Evolutionary conservation across 225 moss, liverwort and hornwort genomes (phyloP).

Genomic region (Anthoceros angustus): DNA sequence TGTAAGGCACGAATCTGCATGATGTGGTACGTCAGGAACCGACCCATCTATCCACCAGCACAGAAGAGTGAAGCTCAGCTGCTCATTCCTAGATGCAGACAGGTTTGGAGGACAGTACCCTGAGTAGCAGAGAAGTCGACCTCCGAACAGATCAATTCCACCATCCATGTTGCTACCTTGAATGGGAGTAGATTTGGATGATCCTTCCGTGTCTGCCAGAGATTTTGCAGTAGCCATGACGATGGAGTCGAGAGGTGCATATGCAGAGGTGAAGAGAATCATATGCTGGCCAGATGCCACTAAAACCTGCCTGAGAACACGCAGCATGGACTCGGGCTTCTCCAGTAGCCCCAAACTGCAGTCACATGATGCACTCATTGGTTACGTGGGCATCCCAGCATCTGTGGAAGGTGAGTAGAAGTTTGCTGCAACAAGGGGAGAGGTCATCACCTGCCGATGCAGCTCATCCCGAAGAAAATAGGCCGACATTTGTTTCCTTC

Average conservation of each 20-base stretch:
- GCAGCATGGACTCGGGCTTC: slow-evolving; percentile 33
- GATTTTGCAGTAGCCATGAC: slow-evolving; percentile 10
- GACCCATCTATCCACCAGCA: not conserved
- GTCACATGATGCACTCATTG: not conserved
- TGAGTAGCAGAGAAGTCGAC: slow-evolving; percentile 57
- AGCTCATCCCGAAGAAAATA: slow-evolving; percentile 69
- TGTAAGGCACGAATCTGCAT: slow-evolving; percentile 40
- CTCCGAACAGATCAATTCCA: slow-evolving; percentile 34
- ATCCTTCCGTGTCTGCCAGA: not conserved
- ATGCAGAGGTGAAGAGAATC: slow-evolving; percentile 48
- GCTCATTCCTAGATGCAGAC: not conserved
- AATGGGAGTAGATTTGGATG: not conserved
- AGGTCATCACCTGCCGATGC: slow-evolving; percentile 37
- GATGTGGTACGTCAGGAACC: not conserved
- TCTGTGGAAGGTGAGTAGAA: not conserved
- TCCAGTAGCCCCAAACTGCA: slow-evolving; percentile 69
- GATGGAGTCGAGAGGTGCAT: slow-evolving; percentile 44
- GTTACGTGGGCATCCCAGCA: not conserved
- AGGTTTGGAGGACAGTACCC: slow-evolving; percentile 13
- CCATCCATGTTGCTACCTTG: slow-evolving; percentile 10
- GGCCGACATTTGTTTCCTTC: slow-evolving; percentile 10
- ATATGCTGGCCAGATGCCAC: slow-evolving; percentile 28
- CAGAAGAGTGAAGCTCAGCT: not conserved
- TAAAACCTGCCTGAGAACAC: slow-evolving; percentile 31
- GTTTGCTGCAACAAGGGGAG: not conserved